phyloP scores from a whole-genome alignment of 371 early-diverging fungal species.

The Conidiobolus incongruus region DNA sequence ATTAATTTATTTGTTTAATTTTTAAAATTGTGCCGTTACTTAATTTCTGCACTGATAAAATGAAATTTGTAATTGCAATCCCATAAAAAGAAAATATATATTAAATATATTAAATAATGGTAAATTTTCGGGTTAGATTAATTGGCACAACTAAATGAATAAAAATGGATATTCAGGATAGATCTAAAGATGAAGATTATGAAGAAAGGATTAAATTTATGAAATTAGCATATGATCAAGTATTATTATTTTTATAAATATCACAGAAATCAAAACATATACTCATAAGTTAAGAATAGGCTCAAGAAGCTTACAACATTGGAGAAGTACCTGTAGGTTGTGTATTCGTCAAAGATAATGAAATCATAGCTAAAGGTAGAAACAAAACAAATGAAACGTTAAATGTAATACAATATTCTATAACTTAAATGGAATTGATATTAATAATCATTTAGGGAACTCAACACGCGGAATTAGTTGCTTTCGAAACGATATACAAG shows the following conservation, averaged over 20 bases:
- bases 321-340: slow-evolving; percentile 99
- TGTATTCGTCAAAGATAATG: slow-evolving; percentile 51
- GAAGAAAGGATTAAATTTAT: not conserved
- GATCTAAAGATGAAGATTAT: too few species aligned
- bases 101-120: too few species aligned
- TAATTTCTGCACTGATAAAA: too few species aligned
- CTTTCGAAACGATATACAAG: too few species aligned
- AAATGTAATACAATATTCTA: slow-evolving; percentile 33
- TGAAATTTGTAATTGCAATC: too few species aligned
- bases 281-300: slow-evolving; percentile 15
- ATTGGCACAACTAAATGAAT: too few species aligned
- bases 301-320: slow-evolving; percentile 60
- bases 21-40: too few species aligned
- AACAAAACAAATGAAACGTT: slow-evolving; percentile 67
- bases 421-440: slow-evolving; percentile 1
- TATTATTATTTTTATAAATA: not conserved
- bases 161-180: too few species aligned
- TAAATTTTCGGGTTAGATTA: too few species aligned
- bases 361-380: slow-evolving; percentile 47
- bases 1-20: too few species aligned
- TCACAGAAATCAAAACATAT: not conserved
- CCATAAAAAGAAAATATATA: too few species aligned
- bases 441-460: slow-evolving; percentile 41
- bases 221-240: not conserved
- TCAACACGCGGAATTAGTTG: slow-evolving; percentile 80